Evolutionary conservation across 371 early-diverging fungal genomes (phyloP).

Genomic region (Apophysomyces sp.): DNA sequence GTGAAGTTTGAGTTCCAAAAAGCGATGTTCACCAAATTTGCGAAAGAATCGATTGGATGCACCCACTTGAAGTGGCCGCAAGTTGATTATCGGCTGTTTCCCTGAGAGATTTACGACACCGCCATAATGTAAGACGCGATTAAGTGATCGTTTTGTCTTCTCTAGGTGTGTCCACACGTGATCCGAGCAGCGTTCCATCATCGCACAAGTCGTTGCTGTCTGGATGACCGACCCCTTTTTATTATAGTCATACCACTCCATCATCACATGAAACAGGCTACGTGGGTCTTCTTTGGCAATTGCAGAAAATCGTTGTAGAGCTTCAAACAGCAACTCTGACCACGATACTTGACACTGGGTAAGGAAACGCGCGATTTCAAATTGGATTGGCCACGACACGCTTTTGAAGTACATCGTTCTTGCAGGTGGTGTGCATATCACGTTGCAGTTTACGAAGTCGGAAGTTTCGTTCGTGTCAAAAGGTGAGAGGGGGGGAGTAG

Average conservation of each 20-base stretch:
- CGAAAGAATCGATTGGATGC: constrained; percentile 46
- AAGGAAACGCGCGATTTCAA: constrained; percentile 36
- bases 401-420: constrained; percentile 9
- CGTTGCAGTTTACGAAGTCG: constrained; percentile 3
- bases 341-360: constrained; percentile 13
- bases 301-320: constrained; percentile 22
- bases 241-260: constrained; percentile 26
- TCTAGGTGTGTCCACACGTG: constrained; percentile 28
- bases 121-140: constrained; percentile 30
- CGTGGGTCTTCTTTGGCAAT: constrained; percentile 18
- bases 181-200: constrained; percentile 36
- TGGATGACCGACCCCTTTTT: not conserved
- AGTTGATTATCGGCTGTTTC: constrained; percentile 14
- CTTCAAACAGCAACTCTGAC: constrained; percentile 29
- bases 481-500: constrained; percentile 22
- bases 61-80: constrained; percentile 27
- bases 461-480: not conserved
- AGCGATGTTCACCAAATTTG: constrained; percentile 40
- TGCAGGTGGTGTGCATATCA: constrained; percentile 4
- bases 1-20: constrained; percentile 32
- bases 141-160: not conserved
- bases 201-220: not conserved
- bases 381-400: constrained; percentile 27
- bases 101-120: constrained; percentile 13
- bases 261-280: constrained; percentile 24